These are phyloP conservation scores for Rubia tinctorum DNA, from an alignment of 305 asterid species.

Conservation along the genomic window DNA sequence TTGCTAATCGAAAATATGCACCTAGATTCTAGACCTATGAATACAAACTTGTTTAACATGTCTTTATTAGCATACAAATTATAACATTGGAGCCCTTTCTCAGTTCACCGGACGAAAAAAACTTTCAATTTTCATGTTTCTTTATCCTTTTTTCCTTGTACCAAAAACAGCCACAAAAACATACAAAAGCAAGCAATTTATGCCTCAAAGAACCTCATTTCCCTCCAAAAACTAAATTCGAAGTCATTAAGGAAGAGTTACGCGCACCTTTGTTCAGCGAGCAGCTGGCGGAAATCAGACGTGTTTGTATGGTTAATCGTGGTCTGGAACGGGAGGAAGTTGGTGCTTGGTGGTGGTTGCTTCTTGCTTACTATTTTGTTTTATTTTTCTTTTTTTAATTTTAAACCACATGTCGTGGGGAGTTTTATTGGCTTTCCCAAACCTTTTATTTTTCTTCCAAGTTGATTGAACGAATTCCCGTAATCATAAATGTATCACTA, in stretches of 20 bases:
- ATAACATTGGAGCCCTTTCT: background rate
- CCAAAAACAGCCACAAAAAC: background rate
- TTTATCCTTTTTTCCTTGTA: background rate
- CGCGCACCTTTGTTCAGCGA: constrained; percentile 7
- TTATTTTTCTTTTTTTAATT: background rate
- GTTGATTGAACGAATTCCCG: too few relatives aligned
- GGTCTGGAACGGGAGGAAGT: background rate
- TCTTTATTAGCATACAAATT: too few relatives aligned
- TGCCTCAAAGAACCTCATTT: background rate
- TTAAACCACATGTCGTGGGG: too few relatives aligned
- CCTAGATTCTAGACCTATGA: too few relatives aligned
- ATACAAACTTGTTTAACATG: too few relatives aligned
- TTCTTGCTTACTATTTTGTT: background rate
- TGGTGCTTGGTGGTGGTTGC: background rate
- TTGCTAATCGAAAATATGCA: too few relatives aligned
- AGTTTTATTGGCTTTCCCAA: too few relatives aligned
- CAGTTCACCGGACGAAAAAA: background rate
- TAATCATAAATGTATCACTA: too few relatives aligned
- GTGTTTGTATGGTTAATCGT: constrained; percentile 2
- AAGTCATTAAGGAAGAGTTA: background rate
- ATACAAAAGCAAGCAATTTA: background rate
- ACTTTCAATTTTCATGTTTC: background rate
- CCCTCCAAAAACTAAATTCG: background rate
- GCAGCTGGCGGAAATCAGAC: background rate
- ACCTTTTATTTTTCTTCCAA: too few relatives aligned